These are phyloP conservation scores for Arthrobotrys megalospora DNA, from an alignment of 2,329 filamentous ascomycete genomes.

Conservation along the genomic window DNA sequence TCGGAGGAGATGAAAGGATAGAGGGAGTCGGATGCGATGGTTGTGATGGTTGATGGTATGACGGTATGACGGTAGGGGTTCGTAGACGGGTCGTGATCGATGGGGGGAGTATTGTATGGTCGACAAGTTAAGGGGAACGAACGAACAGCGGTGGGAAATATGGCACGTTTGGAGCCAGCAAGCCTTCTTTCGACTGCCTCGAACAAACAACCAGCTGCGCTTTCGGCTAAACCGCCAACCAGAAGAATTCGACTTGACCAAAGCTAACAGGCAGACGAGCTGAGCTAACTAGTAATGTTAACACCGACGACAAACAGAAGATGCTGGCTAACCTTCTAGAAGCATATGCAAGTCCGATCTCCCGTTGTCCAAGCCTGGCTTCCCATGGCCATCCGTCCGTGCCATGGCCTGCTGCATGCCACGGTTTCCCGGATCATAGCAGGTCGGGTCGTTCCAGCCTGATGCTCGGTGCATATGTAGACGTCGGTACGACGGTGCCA, in stretches of 20 bases:
- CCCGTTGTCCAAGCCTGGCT: slow-evolving; percentile 25
- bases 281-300: not conserved
- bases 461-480: slow-evolving; percentile 16
- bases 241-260: not conserved
- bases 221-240: slow-evolving; percentile 52
- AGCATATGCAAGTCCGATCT: slow-evolving; percentile 41
- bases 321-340: slow-evolving; percentile 35
- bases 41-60: slow-evolving; percentile 9
- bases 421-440: not conserved
- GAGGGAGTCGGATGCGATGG: not conserved
- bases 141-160: slow-evolving; percentile 6
- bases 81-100: slow-evolving; percentile 31
- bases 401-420: slow-evolving; percentile 10
- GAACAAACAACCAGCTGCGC: slow-evolving; percentile 18
- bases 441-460: slow-evolving; percentile 9
- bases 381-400: not conserved
- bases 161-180: slow-evolving; percentile 27
- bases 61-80: not conserved
- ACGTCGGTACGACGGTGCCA: slow-evolving; percentile 9
- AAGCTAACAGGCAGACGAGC: too few relatives aligned
- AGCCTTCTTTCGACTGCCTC: slow-evolving; percentile 15
- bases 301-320: slow-evolving; percentile 26
- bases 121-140: slow-evolving; percentile 23
- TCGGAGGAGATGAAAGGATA: slow-evolving; percentile 17
- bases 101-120: slow-evolving; percentile 26